Evolutionary conservation across 2,329 filamentous ascomycete genomes (phyloP).

Genomic region (Colletotrichum brevisporum): DNA sequence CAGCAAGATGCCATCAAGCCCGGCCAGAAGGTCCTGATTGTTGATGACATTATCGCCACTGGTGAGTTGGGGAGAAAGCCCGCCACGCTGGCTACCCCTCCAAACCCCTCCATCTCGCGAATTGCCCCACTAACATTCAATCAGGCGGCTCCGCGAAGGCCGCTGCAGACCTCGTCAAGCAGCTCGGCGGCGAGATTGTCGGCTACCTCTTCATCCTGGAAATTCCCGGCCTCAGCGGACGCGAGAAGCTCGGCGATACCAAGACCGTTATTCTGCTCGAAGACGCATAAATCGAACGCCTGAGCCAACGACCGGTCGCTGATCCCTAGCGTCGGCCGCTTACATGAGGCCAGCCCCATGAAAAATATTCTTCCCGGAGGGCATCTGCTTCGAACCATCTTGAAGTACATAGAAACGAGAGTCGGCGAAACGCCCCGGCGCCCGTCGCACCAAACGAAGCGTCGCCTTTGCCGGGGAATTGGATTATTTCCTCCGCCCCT

Average conservation of each 20-base stretch:
- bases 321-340: neutral
- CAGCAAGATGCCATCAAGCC: slow-evolving; percentile 87
- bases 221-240: slow-evolving; percentile 91
- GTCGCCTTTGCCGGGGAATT: neutral
- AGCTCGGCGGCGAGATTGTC: slow-evolving; percentile 87
- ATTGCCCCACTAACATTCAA: slow-evolving; percentile 27
- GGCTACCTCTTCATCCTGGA: slow-evolving; percentile 97
- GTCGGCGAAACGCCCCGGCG: neutral
- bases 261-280: slow-evolving; percentile 88
- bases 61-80: slow-evolving; percentile 69
- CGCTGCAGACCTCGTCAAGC: slow-evolving; percentile 86
- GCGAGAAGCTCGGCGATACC: slow-evolving; percentile 84
- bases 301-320: neutral
- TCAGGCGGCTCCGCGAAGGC: slow-evolving; percentile 91
- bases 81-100: slow-evolving; percentile 4
- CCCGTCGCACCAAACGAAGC: slow-evolving; percentile 1
- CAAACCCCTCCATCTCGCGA: slow-evolving; percentile 33
- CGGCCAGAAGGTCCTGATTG: slow-evolving; percentile 91
- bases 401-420: neutral
- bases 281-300: slow-evolving; percentile 52
- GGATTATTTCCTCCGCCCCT: neutral
- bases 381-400: neutral
- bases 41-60: slow-evolving; percentile 98
- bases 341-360: neutral
- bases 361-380: neutral